Evolutionary conservation across 2,329 filamentous ascomycete species (phyloP).

Genomic region (Epicoccum sorghinum): DNA sequence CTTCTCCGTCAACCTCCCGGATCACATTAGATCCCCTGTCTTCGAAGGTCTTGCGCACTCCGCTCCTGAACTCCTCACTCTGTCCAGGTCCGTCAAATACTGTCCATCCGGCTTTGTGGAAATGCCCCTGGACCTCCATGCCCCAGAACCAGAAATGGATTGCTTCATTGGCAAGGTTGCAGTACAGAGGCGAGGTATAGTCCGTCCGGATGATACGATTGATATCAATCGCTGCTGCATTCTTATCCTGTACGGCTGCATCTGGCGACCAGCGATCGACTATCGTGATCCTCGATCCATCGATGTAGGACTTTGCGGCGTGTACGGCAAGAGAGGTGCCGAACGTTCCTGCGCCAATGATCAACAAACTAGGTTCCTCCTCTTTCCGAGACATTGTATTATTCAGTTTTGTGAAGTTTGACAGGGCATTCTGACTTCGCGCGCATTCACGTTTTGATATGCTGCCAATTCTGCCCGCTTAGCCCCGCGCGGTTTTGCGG

Average conservation of each 20-base stretch:
- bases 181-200: slow-evolving; percentile 64
- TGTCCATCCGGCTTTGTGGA: slow-evolving; percentile 66
- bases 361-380: slow-evolving; percentile 51
- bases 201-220: slow-evolving; percentile 68
- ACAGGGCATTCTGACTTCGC: background rate
- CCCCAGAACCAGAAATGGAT: slow-evolving; percentile 50
- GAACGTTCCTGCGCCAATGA: slow-evolving; percentile 70
- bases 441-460: background rate
- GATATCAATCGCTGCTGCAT: slow-evolving; percentile 64
- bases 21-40: slow-evolving; percentile 51
- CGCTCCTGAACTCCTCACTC: slow-evolving; percentile 54
- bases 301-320: slow-evolving; percentile 59
- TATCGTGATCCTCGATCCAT: slow-evolving; percentile 45
- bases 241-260: slow-evolving; percentile 51
- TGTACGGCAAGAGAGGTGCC: slow-evolving; percentile 71
- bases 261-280: slow-evolving; percentile 36
- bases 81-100: slow-evolving; percentile 57
- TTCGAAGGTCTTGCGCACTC: slow-evolving; percentile 62
- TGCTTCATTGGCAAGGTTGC: slow-evolving; percentile 54
- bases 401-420: background rate
- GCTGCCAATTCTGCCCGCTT: slow-evolving; percentile 1
- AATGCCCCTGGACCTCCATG: slow-evolving; percentile 45
- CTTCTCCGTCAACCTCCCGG: slow-evolving; percentile 34
- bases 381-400: background rate
- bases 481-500: slow-evolving; percentile 13